These are phyloP conservation scores for Nyctanthes arbortristis DNA, from an alignment of 257 asterid species.

Conservation along the genomic window DNA sequence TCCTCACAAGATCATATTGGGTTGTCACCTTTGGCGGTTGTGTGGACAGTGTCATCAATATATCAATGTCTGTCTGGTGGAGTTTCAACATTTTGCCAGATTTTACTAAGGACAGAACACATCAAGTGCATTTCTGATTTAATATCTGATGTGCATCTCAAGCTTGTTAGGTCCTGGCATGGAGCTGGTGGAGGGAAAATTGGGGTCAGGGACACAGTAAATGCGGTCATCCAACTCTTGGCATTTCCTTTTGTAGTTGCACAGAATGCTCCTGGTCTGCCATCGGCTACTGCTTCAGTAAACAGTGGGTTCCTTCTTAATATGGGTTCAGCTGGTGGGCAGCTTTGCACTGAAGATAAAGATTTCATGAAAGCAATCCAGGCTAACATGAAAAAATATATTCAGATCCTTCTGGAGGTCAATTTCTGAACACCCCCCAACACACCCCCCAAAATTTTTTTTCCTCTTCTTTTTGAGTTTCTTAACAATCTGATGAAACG, in stretches of 20 bases:
- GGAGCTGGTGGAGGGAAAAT: slow-evolving; percentile 93
- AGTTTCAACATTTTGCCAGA: slow-evolving; percentile 76
- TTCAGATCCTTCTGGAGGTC: slow-evolving; percentile 91
- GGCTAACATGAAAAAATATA: slow-evolving; percentile 77
- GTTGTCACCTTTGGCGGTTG: slow-evolving; percentile 82
- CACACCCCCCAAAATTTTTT: no score
- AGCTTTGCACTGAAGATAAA: slow-evolving; percentile 84
- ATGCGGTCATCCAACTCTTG: slow-evolving; percentile 78
- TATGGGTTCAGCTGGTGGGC: slow-evolving; percentile 96
- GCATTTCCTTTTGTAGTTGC: slow-evolving; percentile 95
- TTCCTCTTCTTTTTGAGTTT: slow-evolving; percentile 19
- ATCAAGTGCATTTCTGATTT: slow-evolving; percentile 67
- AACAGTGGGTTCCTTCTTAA: slow-evolving; percentile 91
- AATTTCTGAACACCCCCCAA: no score
- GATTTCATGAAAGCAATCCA: slow-evolving; percentile 92
- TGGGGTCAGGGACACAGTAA: slow-evolving; percentile 77
- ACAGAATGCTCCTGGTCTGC: slow-evolving; percentile 80
- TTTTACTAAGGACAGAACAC: slow-evolving; percentile 72
- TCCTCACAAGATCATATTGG: slow-evolving; percentile 58
- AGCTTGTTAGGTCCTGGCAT: slow-evolving; percentile 70
- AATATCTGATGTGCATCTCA: slow-evolving; percentile 72
- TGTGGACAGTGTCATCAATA: slow-evolving; percentile 85
- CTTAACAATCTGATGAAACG: slow-evolving; percentile 6
- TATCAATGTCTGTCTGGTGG: slow-evolving; percentile 97
- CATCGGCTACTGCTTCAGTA: slow-evolving; percentile 93